These are phyloP conservation scores for Dendrothele bispora DNA, from an alignment of 768 basidiomycete genomes.

Conservation along the genomic window DNA sequence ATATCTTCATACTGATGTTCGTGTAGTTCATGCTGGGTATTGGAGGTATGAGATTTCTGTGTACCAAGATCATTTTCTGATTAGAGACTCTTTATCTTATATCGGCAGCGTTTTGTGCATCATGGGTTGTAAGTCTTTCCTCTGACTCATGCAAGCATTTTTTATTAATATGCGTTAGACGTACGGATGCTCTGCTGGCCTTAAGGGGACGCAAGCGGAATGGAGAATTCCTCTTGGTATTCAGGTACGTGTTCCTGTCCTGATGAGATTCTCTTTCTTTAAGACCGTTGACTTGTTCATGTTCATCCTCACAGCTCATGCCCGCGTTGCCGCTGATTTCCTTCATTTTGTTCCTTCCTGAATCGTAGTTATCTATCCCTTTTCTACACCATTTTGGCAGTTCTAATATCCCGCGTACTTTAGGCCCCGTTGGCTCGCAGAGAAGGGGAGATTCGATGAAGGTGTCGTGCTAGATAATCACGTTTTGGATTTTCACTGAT, in stretches of 20 bases:
- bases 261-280: background rate
- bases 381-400: background rate
- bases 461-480: constrained; percentile 18
- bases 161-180: constrained; percentile 25
- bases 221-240: constrained; percentile 53
- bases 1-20: background rate
- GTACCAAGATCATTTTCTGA: background rate
- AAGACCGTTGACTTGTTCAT: background rate
- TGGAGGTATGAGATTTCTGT: constrained; percentile 29
- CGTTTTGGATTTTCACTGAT: background rate
- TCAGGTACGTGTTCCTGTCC: constrained; percentile 25
- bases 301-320: constrained; percentile 27
- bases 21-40: constrained; percentile 54
- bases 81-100: constrained; percentile 2
- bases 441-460: constrained; percentile 49
- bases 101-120: constrained; percentile 45
- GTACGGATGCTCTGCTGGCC: constrained; percentile 38
- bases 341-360: constrained; percentile 52
- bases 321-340: constrained; percentile 48
- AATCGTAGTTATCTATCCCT: constrained; percentile 35
- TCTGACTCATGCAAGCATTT: background rate
- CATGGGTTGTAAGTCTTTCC: constrained; percentile 36
- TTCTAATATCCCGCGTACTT: background rate
- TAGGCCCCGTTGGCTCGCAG: constrained; percentile 53
- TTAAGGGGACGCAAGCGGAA: constrained; percentile 36